Evolutionary conservation across 768 basidiomycete genomes (phyloP).

Genomic region (Lentinula sp.): DNA sequence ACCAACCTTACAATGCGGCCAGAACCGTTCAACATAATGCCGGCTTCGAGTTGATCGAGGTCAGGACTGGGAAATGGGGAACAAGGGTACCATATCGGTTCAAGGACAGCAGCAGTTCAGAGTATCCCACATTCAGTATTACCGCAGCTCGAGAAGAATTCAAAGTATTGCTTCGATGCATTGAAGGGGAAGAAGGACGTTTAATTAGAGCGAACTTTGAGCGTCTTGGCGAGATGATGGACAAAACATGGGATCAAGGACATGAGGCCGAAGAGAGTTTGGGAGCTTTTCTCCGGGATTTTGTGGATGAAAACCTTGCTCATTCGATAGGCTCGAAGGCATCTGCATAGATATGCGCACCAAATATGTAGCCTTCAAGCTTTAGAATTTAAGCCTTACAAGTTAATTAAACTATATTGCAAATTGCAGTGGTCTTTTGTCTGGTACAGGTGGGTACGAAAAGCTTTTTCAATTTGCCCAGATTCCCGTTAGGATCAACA

Average conservation of each 20-base stretch:
- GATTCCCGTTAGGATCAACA: no score
- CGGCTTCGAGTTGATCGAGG: conserved; percentile 5
- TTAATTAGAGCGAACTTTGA: background rate
- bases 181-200: conserved; percentile 1
- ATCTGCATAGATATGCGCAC: no score
- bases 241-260: background rate
- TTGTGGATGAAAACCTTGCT: background rate
- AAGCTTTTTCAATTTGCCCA: no score
- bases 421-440: no score
- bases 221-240: background rate
- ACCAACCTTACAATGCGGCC: conserved; percentile 4
- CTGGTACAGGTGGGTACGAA: no score
- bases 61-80: background rate
- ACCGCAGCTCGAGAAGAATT: background rate
- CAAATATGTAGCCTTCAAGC: no score
- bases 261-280: background rate
- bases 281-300: background rate
- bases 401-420: no score
- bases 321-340: no score
- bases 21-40: background rate
- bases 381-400: no score
- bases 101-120: background rate
- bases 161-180: background rate
- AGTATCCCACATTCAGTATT: background rate
- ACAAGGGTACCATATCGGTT: background rate